Base-by-base conservation (phyloP, 2,329 filamentous ascomycete species). In the Fusarium burgessii region DNA sequence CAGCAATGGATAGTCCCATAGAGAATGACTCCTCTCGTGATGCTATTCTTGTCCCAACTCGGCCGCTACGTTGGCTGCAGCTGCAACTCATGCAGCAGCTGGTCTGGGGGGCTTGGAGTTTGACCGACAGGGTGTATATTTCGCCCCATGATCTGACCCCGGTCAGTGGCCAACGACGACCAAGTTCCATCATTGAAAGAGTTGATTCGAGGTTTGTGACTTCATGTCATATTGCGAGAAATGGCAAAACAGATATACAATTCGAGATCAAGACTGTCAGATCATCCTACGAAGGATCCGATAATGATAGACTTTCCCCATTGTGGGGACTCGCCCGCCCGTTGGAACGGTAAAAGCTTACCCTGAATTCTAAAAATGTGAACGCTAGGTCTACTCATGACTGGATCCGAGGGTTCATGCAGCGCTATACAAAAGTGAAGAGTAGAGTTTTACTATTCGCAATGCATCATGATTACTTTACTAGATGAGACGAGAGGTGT, bases 31-130 rank as follows among this genome's bases (percentile, higher is more conserved):
- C 46, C 40, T 46, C 62, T 51, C 40, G 32, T 64, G 70, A 68
- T 73, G 62, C 70, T 72, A 72, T 72, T 72, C 61, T 72, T 67
- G 49, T 71, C 60, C 36, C 69, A 59, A 42, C 65, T 58, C 55
- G 45, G 55, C 46, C 51, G 35, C 20, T 40, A 38, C 27, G 59
- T 58, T 68, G 66, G 66, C 49, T 66, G 65, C 40, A 70, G 46
- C 29, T 62, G 49, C 58, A 71, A 32, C 59, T 69, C 57, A 55
- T 72, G 70, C 66, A 72, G 70, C 60, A 72, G 70, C 60, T 72
- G 66, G 62, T 56, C 70, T 54, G 65, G 69, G 65, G 69, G 68
- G 68, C 68, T 51, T 68, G 64, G 58, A 46, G 41, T 56, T 63
- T 47, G 42, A 61, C 45, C 17, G 55, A 45, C 55, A 62, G 62